Evolutionary conservation across 371 early-diverging fungal species (phyloP).

Genomic region (Mortierella sp.): DNA sequence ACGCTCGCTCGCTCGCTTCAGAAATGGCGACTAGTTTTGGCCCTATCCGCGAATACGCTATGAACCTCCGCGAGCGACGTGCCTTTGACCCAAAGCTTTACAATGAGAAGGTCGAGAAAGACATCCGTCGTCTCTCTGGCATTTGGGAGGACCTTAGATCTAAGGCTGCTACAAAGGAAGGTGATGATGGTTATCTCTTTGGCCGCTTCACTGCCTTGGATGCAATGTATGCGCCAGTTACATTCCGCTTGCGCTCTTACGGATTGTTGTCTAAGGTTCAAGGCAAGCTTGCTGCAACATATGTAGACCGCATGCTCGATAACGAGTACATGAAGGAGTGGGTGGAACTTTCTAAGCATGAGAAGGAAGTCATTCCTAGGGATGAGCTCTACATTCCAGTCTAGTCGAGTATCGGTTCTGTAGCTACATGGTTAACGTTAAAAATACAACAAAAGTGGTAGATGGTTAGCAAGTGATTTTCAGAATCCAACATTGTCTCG

Average conservation of each 20-base stretch:
- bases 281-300: constrained; percentile 34
- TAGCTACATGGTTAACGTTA: neutral
- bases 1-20: constrained; percentile 48
- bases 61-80: constrained; percentile 42
- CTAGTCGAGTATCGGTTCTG: neutral
- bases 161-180: constrained; percentile 30
- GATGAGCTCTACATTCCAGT: constrained; percentile 25
- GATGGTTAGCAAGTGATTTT: too few species aligned
- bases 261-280: constrained; percentile 23
- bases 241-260: constrained; percentile 40
- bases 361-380: constrained; percentile 38
- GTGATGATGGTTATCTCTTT: constrained; percentile 55
- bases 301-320: constrained; percentile 37
- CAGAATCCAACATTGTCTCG: too few species aligned
- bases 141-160: constrained; percentile 52
- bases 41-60: constrained; percentile 36
- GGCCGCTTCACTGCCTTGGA: constrained; percentile 54
- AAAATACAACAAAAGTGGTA: too few species aligned
- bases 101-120: constrained; percentile 21
- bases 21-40: constrained; percentile 56
- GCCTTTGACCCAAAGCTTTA: constrained; percentile 37
- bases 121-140: constrained; percentile 30
- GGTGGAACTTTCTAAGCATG: constrained; percentile 28
- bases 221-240: constrained; percentile 57
- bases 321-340: constrained; percentile 41